Evolutionary conservation across 2,329 filamentous ascomycete genomes (phyloP).

Genomic region (Alternaria angustiovoidea): DNA sequence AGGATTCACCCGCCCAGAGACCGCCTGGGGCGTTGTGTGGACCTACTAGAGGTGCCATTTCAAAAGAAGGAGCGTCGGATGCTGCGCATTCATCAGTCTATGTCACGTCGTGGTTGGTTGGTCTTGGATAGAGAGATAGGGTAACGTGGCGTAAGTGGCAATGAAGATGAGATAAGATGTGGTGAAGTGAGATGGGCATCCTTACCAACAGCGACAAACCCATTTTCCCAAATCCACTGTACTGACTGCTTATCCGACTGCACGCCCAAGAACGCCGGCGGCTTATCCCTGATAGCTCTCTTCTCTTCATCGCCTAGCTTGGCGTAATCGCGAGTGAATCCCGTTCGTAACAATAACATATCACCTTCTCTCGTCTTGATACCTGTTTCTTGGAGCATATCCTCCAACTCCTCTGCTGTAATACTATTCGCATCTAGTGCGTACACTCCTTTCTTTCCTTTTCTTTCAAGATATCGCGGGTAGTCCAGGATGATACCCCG

Average conservation of each 20-base stretch:
- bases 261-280: slow-evolving; percentile 52
- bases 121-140: not conserved
- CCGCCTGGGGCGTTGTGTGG: slow-evolving; percentile 41
- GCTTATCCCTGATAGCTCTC: slow-evolving; percentile 35
- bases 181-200: not conserved
- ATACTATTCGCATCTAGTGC: slow-evolving; percentile 37
- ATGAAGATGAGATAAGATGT: not conserved
- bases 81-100: slow-evolving; percentile 27
- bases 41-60: slow-evolving; percentile 53
- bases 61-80: slow-evolving; percentile 54
- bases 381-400: slow-evolving; percentile 47
- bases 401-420: slow-evolving; percentile 31
- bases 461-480: slow-evolving; percentile 35
- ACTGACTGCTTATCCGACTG: slow-evolving; percentile 48
- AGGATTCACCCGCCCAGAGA: slow-evolving; percentile 45
- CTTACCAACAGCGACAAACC: slow-evolving; percentile 54
- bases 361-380: slow-evolving; percentile 46
- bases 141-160: not conserved
- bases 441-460: slow-evolving; percentile 29
- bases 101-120: not conserved
- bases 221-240: slow-evolving; percentile 57
- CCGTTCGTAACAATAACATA: slow-evolving; percentile 41
- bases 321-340: slow-evolving; percentile 51
- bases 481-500: slow-evolving; percentile 46
- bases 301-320: slow-evolving; percentile 30